phyloP scores from a whole-genome alignment of 371 early-diverging fungal species.

The Mortierella sp. region DNA sequence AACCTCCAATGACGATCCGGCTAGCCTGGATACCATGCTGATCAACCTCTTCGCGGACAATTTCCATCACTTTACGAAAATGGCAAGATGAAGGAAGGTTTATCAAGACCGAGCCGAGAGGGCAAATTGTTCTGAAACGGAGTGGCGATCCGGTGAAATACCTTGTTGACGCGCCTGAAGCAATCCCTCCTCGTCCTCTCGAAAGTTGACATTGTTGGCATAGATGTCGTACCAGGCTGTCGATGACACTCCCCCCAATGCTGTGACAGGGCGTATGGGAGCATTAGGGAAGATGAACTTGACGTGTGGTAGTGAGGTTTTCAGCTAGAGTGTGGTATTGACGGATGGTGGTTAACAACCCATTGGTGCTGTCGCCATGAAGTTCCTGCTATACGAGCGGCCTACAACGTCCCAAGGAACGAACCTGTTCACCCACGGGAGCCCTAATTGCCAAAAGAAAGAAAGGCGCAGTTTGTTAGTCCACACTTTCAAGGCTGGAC shows the following conservation, averaged over 20 bases:
- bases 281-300: slow-evolving; percentile 92
- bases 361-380: too few species aligned
- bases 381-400: too few species aligned
- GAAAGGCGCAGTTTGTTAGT: too few species aligned
- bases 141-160: slow-evolving; percentile 53
- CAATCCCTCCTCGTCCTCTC: slow-evolving; percentile 86
- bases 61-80: slow-evolving; percentile 76
- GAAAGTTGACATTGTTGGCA: slow-evolving; percentile 56
- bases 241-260: slow-evolving; percentile 85
- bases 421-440: too few species aligned
- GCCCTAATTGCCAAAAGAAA: too few species aligned
- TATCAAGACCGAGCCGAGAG: not conserved
- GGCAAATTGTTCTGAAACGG: too few species aligned
- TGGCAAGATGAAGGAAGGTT: not conserved
- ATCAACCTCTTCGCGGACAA: slow-evolving; percentile 84
- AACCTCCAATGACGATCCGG: slow-evolving; percentile 95
- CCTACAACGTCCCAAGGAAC: too few species aligned
- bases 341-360: slow-evolving; percentile 10
- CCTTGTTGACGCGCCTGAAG: slow-evolving; percentile 66
- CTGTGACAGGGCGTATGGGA: slow-evolving; percentile 88
- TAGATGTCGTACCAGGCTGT: slow-evolving; percentile 87
- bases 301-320: slow-evolving; percentile 74
- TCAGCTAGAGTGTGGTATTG: slow-evolving; percentile 36
- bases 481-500: too few species aligned
- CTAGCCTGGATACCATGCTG: slow-evolving; percentile 78